Conservation (phyloP, 2,329 filamentous ascomycete species). For the Hyphodiscus sp. region DNA sequence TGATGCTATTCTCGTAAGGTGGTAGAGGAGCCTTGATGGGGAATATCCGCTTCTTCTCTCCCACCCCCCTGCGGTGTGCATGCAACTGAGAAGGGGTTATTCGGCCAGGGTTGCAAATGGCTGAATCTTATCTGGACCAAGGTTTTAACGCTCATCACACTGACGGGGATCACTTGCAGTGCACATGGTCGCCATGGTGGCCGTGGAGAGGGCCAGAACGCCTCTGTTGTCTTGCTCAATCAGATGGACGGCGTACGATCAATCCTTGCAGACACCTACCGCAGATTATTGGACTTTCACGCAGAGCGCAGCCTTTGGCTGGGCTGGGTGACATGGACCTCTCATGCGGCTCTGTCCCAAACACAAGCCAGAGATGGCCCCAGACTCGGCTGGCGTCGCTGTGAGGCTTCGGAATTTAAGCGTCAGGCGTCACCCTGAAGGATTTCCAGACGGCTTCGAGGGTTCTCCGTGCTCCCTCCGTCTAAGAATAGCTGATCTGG, state of each 20-base stretch:
- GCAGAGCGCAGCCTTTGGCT: not conserved
- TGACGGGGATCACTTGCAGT: constrained; percentile 1
- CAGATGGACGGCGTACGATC: not conserved
- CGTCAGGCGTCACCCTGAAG: not conserved
- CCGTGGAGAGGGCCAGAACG: not conserved
- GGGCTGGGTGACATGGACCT: not conserved
- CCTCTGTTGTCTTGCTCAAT: not conserved
- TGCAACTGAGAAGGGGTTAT: constrained; percentile 1
- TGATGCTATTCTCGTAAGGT: not conserved
- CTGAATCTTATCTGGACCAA: constrained; percentile 19
- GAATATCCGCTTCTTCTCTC: constrained; percentile 4
- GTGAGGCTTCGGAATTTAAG: not conserved
- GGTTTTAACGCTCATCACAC: constrained; percentile 10
- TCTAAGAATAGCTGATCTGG: not conserved
- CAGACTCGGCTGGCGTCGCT: not conserved
- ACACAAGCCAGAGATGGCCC: not conserved
- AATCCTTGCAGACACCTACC: not conserved
- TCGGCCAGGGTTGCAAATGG: constrained; percentile 8
- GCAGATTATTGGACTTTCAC: not conserved
- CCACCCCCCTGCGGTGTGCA: too few species aligned
- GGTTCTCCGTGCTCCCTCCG: not conserved
- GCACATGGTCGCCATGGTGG: constrained; percentile 7
- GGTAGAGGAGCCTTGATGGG: not conserved
- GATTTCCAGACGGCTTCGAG: not conserved
- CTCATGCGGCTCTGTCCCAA: not conserved